Conservation (phyloP, 2,329 filamentous ascomycete species). For the Exophiala bonariae region DNA sequence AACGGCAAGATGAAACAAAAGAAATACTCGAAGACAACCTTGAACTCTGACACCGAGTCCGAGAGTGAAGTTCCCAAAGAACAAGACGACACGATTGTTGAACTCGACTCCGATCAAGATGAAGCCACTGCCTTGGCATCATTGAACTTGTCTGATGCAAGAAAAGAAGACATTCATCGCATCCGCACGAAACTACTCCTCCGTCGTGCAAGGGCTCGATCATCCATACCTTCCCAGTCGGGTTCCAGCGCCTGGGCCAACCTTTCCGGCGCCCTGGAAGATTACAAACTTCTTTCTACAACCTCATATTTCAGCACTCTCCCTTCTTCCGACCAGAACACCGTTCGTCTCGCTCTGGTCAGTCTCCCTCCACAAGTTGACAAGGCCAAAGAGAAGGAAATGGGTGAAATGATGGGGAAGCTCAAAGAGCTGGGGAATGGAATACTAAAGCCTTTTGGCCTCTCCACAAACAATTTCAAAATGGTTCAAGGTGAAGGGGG, state of each 20-base stretch:
- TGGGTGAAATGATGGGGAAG: conserved; percentile 97
- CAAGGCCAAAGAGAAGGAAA: conserved; percentile 79
- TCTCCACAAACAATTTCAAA: conserved; percentile 92
- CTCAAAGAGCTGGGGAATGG: conserved; percentile 90
- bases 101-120: conserved; percentile 47
- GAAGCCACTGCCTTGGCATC: conserved; percentile 41
- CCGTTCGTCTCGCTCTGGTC: conserved; percentile 66
- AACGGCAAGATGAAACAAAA: conserved; percentile 30
- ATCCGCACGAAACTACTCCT: conserved; percentile 83
- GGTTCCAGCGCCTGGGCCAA: conserved; percentile 66
- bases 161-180: conserved; percentile 66
- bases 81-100: conserved; percentile 46
- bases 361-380: conserved; percentile 69
- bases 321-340: conserved; percentile 63
- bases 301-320: conserved; percentile 51
- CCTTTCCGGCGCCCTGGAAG: conserved; percentile 74
- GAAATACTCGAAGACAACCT: conserved; percentile 10
- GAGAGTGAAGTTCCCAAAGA: conserved; percentile 29
- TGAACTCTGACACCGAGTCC: conserved; percentile 22
- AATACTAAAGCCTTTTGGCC: conserved; percentile 85
- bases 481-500: conserved; percentile 89
- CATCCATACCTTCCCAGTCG: conserved; percentile 54
- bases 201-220: conserved; percentile 71
- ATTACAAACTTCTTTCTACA: conserved; percentile 64
- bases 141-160: conserved; percentile 46